A percentile compares a stretch with the other conserved stretches of the same genome.
phyloP scores from a whole-genome alignment of 257 asterid species.

The Ballota nigra region DNA sequence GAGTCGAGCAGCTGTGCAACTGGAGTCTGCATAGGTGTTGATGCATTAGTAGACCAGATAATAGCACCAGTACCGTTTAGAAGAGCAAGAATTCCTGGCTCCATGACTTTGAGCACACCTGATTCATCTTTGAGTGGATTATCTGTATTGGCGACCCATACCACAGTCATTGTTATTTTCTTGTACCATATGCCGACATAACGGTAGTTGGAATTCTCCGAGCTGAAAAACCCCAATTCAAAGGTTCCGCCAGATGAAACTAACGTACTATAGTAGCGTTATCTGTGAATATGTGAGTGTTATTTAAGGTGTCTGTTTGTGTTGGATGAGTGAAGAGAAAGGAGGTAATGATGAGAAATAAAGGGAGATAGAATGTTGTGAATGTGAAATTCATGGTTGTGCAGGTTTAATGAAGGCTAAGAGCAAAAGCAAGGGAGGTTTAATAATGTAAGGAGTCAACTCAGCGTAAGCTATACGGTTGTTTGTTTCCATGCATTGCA shows the following conservation, averaged over 20 bases:
- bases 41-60: neutral
- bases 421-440: neutral
- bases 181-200: neutral
- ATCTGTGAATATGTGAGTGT: neutral
- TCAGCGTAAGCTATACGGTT: neutral
- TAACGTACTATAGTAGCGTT: neutral
- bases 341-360: neutral
- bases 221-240: neutral
- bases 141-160: conserved; percentile 5
- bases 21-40: too few species aligned
- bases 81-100: neutral
- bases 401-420: neutral
- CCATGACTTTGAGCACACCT: neutral
- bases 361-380: neutral
- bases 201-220: neutral
- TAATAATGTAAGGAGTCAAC: neutral
- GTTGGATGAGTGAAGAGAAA: neutral
- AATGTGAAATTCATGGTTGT: neutral
- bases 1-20: neutral
- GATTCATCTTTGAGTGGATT: conserved; percentile 6
- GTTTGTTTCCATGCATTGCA: neutral
- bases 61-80: neutral
- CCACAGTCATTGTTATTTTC: conserved; percentile 4
- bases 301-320: neutral
- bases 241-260: neutral